Conservation (phyloP, 169 alveolate species). For the Eimeria necatrix region DNA sequence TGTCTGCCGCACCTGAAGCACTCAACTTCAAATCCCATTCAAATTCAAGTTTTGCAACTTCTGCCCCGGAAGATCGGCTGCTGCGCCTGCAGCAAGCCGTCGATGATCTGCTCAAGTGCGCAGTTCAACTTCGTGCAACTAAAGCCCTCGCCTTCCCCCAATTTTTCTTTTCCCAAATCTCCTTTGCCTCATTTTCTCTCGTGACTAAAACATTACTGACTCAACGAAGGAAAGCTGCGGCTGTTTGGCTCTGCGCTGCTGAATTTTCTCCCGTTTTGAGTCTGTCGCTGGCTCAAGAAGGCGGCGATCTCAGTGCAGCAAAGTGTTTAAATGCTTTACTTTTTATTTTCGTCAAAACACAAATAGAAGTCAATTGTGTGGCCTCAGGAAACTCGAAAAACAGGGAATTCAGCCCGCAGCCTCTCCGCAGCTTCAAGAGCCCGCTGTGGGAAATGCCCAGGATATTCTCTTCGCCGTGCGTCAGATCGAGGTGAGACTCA, state of each 20-base stretch:
- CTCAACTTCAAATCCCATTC: neutral
- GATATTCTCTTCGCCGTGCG: slow-evolving; percentile 22
- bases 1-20: neutral
- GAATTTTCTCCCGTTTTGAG: neutral
- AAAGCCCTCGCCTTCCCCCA: neutral
- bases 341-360: no score
- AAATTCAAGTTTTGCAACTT: neutral
- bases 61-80: neutral
- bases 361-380: neutral
- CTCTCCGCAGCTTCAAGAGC: neutral
- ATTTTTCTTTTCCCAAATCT: neutral
- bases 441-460: slow-evolving; percentile 46
- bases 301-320: no score
- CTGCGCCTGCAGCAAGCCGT: slow-evolving; percentile 1
- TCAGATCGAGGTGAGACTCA: neutral
- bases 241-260: neutral
- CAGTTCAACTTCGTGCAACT: neutral
- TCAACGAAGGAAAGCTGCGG: neutral
- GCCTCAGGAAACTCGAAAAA: neutral
- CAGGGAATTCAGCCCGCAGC: neutral
- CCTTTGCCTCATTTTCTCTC: neutral
- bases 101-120: slow-evolving; percentile 42
- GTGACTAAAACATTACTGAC: neutral
- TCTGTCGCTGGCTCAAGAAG: neutral
- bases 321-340: no score